A percentile compares a stretch with the other conserved stretches of the same genome.
Evolutionary conservation across 2,329 filamentous ascomycete genomes (phyloP).

Genomic region (Fusarium decemcellulare): DNA sequence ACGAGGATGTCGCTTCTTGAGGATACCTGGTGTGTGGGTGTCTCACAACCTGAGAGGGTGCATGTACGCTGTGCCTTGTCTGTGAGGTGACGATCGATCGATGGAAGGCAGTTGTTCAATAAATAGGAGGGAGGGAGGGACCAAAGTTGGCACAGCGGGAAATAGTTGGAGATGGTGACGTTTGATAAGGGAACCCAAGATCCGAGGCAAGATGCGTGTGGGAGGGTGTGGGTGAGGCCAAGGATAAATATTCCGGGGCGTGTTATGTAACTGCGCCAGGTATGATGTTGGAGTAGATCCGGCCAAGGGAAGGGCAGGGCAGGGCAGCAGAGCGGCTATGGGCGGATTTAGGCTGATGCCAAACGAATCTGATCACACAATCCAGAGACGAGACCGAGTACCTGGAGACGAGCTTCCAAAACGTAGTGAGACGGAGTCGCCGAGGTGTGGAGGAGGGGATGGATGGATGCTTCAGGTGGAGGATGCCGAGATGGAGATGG

Average conservation of each 20-base stretch:
- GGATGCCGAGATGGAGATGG: conserved; percentile 2
- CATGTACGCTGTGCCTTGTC: conserved; percentile 8
- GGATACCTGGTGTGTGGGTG: not conserved
- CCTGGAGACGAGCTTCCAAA: conserved; percentile 15
- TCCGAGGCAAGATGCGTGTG: conserved; percentile 4
- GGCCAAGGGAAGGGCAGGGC: not conserved
- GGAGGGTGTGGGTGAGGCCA: not conserved
- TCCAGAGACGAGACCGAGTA: conserved; percentile 28
- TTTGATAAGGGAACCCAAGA: conserved; percentile 19
- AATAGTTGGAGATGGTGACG: conserved; percentile 26
- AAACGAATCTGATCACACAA: not conserved
- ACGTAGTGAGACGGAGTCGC: conserved; percentile 32
- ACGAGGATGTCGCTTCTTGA: not conserved
- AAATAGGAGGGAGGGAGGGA: not conserved
- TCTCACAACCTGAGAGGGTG: conserved; percentile 20
- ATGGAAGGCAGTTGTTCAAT: not conserved
- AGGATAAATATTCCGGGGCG: not conserved
- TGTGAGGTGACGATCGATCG: conserved; percentile 33
- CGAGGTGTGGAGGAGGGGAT: conserved; percentile 30
- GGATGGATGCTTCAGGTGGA: not conserved
- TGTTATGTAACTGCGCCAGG: not conserved
- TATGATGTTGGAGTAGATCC: not conserved
- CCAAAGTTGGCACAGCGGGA: conserved; percentile 17
- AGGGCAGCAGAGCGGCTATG: too few relatives aligned
- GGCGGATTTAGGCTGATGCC: conserved; percentile 33